Conservation (phyloP, 2,329 filamentous ascomycete species). For the Colletotrichum orchidophilum region DNA sequence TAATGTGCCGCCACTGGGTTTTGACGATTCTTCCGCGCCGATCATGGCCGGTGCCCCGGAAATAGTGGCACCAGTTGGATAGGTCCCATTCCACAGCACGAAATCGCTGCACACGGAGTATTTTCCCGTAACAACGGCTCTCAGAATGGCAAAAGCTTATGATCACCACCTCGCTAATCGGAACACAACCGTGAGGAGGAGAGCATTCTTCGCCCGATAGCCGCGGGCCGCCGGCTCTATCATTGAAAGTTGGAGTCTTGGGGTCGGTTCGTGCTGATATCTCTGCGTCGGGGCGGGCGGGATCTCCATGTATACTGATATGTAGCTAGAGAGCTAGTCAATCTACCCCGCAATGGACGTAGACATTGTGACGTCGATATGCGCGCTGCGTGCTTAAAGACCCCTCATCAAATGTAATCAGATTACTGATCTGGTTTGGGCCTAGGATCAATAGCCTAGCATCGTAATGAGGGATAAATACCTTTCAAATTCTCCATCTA, state of each 20-base stretch:
- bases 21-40: background rate
- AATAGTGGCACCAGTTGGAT: conserved; percentile 22
- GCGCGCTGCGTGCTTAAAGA: background rate
- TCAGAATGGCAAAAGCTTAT: conserved; percentile 29
- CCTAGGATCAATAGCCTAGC: background rate
- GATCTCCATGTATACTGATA: no score
- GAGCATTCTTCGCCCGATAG: background rate
- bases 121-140: conserved; percentile 6
- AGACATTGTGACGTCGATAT: background rate
- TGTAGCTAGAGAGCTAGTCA: background rate
- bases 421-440: background rate
- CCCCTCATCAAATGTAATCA: background rate
- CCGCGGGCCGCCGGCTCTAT: background rate
- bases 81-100: conserved; percentile 10
- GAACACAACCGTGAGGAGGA: conserved; percentile 8
- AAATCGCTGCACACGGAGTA: conserved; percentile 1
- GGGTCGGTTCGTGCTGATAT: background rate
- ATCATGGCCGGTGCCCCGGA: conserved; percentile 7
- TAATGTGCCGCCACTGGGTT: conserved; percentile 15
- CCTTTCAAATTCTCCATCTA: background rate
- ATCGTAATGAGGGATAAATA: background rate
- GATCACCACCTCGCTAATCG: conserved; percentile 16
- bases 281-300: background rate
- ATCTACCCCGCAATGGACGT: background rate
- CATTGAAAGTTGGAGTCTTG: no score